Base-by-base conservation (phyloP, 805 yeast species). In the Candida loeiensis region DNA sequence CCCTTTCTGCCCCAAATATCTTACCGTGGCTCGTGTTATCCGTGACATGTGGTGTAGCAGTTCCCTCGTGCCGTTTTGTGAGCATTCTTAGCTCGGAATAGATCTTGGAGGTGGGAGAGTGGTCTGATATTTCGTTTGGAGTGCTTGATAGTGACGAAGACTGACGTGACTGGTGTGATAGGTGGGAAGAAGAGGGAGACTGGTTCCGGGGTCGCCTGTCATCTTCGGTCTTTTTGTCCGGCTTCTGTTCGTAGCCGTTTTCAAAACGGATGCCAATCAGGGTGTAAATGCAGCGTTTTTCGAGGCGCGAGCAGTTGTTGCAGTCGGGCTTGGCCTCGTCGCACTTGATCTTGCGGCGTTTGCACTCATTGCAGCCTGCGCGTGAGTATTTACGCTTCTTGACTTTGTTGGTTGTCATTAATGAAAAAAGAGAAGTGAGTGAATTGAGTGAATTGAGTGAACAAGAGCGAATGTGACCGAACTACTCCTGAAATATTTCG, bases 301-400 rank as follows among this genome's bases (percentile, higher is more conserved):
- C 55, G 26, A 66, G 53, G 17, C 68, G 48, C 20, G 64, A 40
- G 45, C 73, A 67, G 45, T 67, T 64, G 45, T 42, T 33, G 46
- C 73, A 68, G 31, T 39, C 49, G 4, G 73, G 73, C 40, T 56
- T 54, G 3, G 49, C 50, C 45, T 68, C 73, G 46, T 68, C 73
- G 44, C 73, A 68, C 46, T 68, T 68, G 58, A 66, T 67, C 46
- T 67, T 67, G 30, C 73, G 55, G 30, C 73, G 51, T 43, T 66
- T 67, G 53, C 73, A 68, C 49, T 68, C 73, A n/a, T 48, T 51
- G 48, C 73, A 68, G 11, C 73, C 73, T 4, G 56, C 61, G 13
- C 73, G 51, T 33, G 64, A 56, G 46, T 67, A 67, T 46, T 64
- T 66, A 15, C 72, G 44, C 51, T 66, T 67, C 41, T 59, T 62